Percentiles rank a stretch among this genome's conserved stretches.
Evolutionary conservation across 225 moss, liverwort and hornwort genomes (phyloP).

Genomic region (Bryoerythrophyllum caledonicum): DNA sequence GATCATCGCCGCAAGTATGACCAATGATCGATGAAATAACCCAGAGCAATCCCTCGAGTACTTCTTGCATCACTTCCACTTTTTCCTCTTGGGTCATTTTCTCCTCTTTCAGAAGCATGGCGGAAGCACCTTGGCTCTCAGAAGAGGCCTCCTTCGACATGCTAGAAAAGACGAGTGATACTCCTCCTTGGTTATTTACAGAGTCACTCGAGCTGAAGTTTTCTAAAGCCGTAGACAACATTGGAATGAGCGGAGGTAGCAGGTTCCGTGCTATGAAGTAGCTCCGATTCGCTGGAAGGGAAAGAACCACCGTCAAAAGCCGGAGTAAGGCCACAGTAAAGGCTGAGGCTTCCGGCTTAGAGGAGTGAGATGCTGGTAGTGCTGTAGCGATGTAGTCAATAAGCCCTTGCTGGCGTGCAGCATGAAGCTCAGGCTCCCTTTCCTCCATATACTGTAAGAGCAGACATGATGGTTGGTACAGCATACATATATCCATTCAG

Average conservation of each 20-base stretch:
- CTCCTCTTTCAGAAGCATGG: constrained; percentile 13
- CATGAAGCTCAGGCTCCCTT: constrained; percentile 34
- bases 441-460: constrained; percentile 38
- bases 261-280: constrained; percentile 43
- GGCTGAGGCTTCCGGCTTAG: constrained; percentile 26
- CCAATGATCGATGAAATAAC: constrained; percentile 26
- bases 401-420: constrained; percentile 36
- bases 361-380: constrained; percentile 17
- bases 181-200: constrained; percentile 15
- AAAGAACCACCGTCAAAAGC: constrained; percentile 33
- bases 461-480: constrained; percentile 3
- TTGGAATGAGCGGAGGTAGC: constrained; percentile 32
- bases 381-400: constrained; percentile 30
- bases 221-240: constrained; percentile 34
- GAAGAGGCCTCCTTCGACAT: constrained; percentile 10
- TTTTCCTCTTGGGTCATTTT: constrained; percentile 34
- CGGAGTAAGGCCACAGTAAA: constrained; percentile 32
- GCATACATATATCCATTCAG: background rate
- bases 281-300: constrained; percentile 34
- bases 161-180: background rate
- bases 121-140: background rate
- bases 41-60: constrained; percentile 30
- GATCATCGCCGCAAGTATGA: constrained; percentile 32
- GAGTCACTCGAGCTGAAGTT: constrained; percentile 32
- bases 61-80: constrained; percentile 37